A percentile compares a stretch with the other conserved stretches of the same genome.
Evolutionary conservation across 805 yeast genomes (phyloP).

Genomic region (Maudiozyma barnettii): DNA sequence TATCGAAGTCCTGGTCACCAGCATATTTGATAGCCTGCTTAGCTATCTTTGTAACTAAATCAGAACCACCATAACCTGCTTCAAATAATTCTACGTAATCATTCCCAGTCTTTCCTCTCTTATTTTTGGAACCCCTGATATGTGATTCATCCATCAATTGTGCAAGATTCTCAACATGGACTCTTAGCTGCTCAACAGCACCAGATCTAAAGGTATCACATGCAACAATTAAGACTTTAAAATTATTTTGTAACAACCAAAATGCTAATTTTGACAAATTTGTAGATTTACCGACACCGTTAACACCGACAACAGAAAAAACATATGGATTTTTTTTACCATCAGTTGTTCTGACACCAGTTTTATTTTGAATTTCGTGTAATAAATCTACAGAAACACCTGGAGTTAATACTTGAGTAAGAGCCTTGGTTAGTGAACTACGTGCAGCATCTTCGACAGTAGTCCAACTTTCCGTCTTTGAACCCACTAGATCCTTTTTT

Average conservation of each 20-base stretch:
- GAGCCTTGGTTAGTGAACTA: conserved; percentile 48
- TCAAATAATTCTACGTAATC: conserved; percentile 64
- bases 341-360: conserved; percentile 14
- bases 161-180: conserved; percentile 78
- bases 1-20: conserved; percentile 57
- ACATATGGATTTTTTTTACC: conserved; percentile 60
- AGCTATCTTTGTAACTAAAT: conserved; percentile 85
- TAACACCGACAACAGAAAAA: conserved; percentile 95
- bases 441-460: conserved; percentile 65
- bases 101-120: conserved; percentile 33
- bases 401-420: conserved; percentile 78
- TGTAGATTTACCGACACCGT: conserved; percentile 97
- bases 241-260: conserved; percentile 87
- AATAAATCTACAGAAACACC: conserved; percentile 81
- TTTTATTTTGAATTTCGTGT: conserved; percentile 58
- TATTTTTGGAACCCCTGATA: conserved; percentile 28
- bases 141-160: conserved; percentile 46
- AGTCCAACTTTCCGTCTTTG: conserved; percentile 65
- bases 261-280: conserved; percentile 89
- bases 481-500: conserved; percentile 57
- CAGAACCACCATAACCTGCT: conserved; percentile 96
- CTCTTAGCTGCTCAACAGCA: conserved; percentile 94
- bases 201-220: conserved; percentile 98
- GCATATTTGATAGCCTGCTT: conserved; percentile 83
- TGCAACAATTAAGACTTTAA: conserved; percentile 83